Conservation (phyloP, 208 protist species). For the Naegleria lovaniensis region DNA sequence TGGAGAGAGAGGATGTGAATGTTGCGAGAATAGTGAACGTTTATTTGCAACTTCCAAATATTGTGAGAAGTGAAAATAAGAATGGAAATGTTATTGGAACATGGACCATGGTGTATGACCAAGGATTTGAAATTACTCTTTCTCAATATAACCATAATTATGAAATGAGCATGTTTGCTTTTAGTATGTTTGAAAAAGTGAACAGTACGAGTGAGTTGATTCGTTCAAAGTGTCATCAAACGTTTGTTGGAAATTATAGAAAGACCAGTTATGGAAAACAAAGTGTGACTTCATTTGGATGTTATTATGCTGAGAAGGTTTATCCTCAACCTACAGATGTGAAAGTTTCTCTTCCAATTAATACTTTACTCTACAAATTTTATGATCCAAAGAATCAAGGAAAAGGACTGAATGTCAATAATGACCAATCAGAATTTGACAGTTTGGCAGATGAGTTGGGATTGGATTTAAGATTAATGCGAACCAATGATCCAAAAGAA, state of each 20-base stretch:
- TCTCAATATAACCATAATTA: neutral
- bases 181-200: neutral
- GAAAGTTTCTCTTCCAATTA: neutral
- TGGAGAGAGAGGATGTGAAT: neutral
- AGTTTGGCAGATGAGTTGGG: neutral
- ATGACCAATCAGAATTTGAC: neutral
- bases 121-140: slow-evolving; percentile 8
- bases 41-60: neutral
- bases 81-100: neutral
- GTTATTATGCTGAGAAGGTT: slow-evolving; percentile 2
- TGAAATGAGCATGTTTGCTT: neutral
- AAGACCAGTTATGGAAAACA: neutral
- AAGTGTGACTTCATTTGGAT: neutral
- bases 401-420: neutral
- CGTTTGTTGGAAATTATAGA: neutral
- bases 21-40: neutral
- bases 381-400: slow-evolving; percentile 4
- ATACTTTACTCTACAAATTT: neutral
- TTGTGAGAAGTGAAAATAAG: neutral
- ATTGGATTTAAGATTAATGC: neutral
- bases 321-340: neutral
- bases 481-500: neutral
- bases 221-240: neutral
- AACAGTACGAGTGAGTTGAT: neutral
- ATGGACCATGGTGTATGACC: neutral